These are phyloP conservation scores for Plicaturopsis crispa DNA, from an alignment of 768 basidiomycete genomes.

Conservation along the genomic window DNA sequence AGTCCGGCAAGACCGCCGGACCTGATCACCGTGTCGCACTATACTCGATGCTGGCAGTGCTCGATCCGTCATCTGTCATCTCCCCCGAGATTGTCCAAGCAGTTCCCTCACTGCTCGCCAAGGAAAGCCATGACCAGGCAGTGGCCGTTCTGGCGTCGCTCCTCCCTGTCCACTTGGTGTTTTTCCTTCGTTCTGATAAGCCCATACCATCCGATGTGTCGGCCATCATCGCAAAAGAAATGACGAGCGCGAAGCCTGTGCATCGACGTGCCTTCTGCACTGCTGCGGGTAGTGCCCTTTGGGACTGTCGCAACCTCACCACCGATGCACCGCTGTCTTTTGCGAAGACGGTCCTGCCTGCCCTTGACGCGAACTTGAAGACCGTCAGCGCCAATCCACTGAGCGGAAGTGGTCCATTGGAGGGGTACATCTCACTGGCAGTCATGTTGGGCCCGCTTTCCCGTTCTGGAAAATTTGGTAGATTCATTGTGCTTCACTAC, in stretches of 20 bases:
- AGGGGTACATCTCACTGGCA: slow-evolving; percentile 76
- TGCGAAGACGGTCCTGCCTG: slow-evolving; percentile 43
- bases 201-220: slow-evolving; percentile 36
- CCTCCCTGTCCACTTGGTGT: slow-evolving; percentile 52
- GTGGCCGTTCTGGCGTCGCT: slow-evolving; percentile 44
- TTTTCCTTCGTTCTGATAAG: slow-evolving; percentile 36
- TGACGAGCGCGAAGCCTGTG: slow-evolving; percentile 58
- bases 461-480: slow-evolving; percentile 46
- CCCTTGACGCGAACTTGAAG: slow-evolving; percentile 69
- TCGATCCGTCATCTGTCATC: slow-evolving; percentile 41
- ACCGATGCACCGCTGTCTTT: slow-evolving; percentile 42
- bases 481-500: slow-evolving; percentile 16
- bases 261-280: slow-evolving; percentile 55
- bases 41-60: slow-evolving; percentile 63
- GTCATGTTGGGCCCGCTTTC: slow-evolving; percentile 57
- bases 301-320: slow-evolving; percentile 31
- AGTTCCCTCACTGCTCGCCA: slow-evolving; percentile 41
- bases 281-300: slow-evolving; percentile 54
- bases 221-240: slow-evolving; percentile 58
- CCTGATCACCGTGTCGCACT: slow-evolving; percentile 79
- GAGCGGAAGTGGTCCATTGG: slow-evolving; percentile 59
- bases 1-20: slow-evolving; percentile 79
- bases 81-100: slow-evolving; percentile 39
- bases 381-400: slow-evolving; percentile 53
- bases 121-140: slow-evolving; percentile 75